Conservation (phyloP, 1,284 basidiomycete species). For the Leccinum subrobustum region DNA sequence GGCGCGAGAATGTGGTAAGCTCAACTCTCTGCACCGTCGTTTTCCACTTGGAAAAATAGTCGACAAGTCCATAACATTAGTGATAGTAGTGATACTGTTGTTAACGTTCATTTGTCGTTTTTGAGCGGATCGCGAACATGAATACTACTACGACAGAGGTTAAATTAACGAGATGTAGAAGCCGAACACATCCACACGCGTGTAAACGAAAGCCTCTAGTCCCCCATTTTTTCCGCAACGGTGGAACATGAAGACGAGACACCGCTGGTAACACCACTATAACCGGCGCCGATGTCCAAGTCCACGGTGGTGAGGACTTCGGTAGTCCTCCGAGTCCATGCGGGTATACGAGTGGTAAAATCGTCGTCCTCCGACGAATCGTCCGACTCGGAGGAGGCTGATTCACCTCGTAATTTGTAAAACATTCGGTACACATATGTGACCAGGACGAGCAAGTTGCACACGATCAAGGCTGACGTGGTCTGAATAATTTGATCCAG, state of each 20-base stretch:
- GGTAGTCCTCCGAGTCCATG: not conserved
- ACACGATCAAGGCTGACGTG: not conserved
- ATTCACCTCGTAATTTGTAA: not conserved
- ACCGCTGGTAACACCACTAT: not conserved
- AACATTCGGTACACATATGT: not conserved
- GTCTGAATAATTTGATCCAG: not conserved
- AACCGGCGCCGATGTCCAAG: not conserved
- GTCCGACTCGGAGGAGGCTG: not conserved
- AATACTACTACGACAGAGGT: not conserved
- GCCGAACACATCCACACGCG: not conserved
- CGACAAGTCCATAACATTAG: too few relatives aligned
- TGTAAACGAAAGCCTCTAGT: not conserved
- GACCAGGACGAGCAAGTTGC: not conserved
- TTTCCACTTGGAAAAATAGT: too few relatives aligned
- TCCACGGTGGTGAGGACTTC: not conserved
- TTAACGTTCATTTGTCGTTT: too few relatives aligned
- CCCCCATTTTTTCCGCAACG: not conserved
- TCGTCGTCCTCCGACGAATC: not conserved
- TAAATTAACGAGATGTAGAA: not conserved
- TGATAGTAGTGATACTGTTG: too few relatives aligned
- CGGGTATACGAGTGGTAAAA: not conserved
- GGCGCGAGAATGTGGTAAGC: too few relatives aligned
- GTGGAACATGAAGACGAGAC: not conserved
- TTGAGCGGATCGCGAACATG: not conserved
- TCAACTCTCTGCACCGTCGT: too few relatives aligned